phyloP scores from a whole-genome alignment of 805 yeast genomes.

The Ogataea chonburiensis region DNA sequence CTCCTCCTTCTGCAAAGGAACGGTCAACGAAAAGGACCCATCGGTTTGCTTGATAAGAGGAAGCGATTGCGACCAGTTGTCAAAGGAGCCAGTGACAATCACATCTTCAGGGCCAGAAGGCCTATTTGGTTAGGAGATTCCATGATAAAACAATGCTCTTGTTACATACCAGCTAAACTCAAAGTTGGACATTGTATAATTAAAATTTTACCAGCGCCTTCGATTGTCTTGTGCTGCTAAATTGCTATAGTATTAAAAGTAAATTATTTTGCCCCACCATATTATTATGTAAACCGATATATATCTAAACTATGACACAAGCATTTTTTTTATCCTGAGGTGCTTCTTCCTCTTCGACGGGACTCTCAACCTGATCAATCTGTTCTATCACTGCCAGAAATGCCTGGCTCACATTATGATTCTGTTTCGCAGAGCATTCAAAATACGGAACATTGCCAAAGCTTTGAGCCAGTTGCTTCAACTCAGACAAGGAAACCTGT shows the following conservation, averaged over 20 bases:
- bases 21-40: slow-evolving; percentile 33
- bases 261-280: slow-evolving; percentile 9
- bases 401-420: slow-evolving; percentile 45
- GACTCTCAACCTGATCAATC: slow-evolving; percentile 45
- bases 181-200: slow-evolving; percentile 29
- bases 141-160: no score
- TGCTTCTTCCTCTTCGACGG: slow-evolving; percentile 11
- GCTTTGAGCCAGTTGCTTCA: slow-evolving; percentile 41
- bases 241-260: slow-evolving; percentile 22
- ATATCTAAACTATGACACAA: slow-evolving; percentile 15
- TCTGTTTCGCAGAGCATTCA: slow-evolving; percentile 50
- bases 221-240: slow-evolving; percentile 9
- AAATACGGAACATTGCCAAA: slow-evolving; percentile 43
- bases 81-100: slow-evolving; percentile 60
- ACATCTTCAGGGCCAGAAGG: slow-evolving; percentile 40
- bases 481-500: slow-evolving; percentile 53
- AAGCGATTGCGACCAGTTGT: slow-evolving; percentile 52
- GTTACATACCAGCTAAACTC: slow-evolving; percentile 29
- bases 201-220: slow-evolving; percentile 10
- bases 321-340: slow-evolving; percentile 3
- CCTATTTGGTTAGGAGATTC: slow-evolving; percentile 21
- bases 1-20: slow-evolving; percentile 29
- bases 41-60: slow-evolving; percentile 45
- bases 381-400: slow-evolving; percentile 59
- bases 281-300: slow-evolving; percentile 2